Base-by-base conservation (phyloP, 2,329 filamentous ascomycete genomes). In the Alternaria ventricosa region DNA sequence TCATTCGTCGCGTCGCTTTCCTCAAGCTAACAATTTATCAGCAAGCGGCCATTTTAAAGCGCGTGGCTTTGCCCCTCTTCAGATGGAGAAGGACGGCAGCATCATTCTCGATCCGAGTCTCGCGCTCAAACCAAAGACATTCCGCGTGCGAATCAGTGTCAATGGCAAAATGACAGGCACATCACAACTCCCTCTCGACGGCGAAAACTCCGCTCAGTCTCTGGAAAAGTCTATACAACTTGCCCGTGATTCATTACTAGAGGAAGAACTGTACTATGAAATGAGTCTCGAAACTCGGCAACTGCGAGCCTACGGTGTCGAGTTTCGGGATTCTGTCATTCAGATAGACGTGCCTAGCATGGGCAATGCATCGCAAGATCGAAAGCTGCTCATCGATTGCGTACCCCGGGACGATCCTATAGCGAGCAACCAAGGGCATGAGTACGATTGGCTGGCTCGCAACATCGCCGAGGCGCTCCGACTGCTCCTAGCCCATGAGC, bases 191-290 rank as follows among this genome's bases (percentile, higher is more conserved):
- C 77, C 69, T 8, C 45, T 72, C 6, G 67, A 74, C 45, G 67
- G 61, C n/a, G 65, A 68, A 7, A 28, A 73, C n/a, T 65, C 71
- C 6, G 86, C 90, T 41, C 84, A 86, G 3, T 83, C 87, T 1
- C 82, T 94, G 9, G 88, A 93, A 68, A 84, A 88, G 28, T 86
- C 89, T 10, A 92, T 96, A 30, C 87, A 90, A 18, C 88, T 92
- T 71, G 91, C 92, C 3, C 87, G 92, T 60, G 91, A 96, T 78
- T 93, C 91, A 54, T 85, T 95, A 20, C 94, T 92, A 71, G 89
- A 92, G 27, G 90, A 94, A 75, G 96, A 99, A 76, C 82, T 99
- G 2, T 97, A 94, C 86, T 90, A 97, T 71, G 96, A 99, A 80
- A 84, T 98, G 63, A 90, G 90, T 56, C 87, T 93, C 18, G 96